Evolutionary conservation across 1,284 basidiomycete genomes (phyloP), one percentile per base, ranked within the genome.

Genomic region (Taiwanofungus camphoratus): DNA sequence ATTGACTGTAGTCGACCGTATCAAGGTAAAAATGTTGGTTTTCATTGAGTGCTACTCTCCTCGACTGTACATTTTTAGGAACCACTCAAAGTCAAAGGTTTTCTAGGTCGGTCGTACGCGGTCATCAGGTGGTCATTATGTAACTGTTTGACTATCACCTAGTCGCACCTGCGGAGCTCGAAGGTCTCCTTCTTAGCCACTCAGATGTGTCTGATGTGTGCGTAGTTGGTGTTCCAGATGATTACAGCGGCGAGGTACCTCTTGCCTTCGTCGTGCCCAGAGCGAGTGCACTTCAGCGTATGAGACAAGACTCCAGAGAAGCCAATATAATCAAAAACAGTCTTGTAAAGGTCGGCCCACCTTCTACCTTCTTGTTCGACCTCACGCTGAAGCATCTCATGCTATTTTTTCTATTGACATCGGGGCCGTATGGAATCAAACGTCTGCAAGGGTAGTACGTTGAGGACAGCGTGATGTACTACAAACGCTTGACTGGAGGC

Each of bases 181-280:
- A 66, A 49, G 65, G 85, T 0, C 84, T 86, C 59, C 64, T 92
- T 22, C 68, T 92, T 47, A 56, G 79, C 60, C 83, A 88, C 51
- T 65, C 73, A 0, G 83, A 83, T 50, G 78, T 91, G 3, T 68
- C 68, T 1, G 82, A 89, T 44, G 71, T 69, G 2, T 87, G 86
- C 51, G 85, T 92, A 7, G 79, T 92, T 5, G 77, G 85, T 1
- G 59, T 90, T 2, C 74, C 73, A 0, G 83, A 92, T 55, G 86
- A 89, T 5, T 85, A 80, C 51, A 82, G 75, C 38, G 89, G 88
- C 21, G 88, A 92, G 55, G 53, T 86, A 2, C 87, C 89, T 0
- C 58, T 86, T 31, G 85, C 83, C 0, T 89, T 77, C 53, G 67
- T 89, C 9, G 77, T 80, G 1, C 68, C 79, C 7, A 68, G 66